A percentile compares a stretch with the other conserved stretches of the same genome.
Evolutionary conservation across 176 grass and related monocot species (phyloP).

Genomic region (Carex scoparia): DNA sequence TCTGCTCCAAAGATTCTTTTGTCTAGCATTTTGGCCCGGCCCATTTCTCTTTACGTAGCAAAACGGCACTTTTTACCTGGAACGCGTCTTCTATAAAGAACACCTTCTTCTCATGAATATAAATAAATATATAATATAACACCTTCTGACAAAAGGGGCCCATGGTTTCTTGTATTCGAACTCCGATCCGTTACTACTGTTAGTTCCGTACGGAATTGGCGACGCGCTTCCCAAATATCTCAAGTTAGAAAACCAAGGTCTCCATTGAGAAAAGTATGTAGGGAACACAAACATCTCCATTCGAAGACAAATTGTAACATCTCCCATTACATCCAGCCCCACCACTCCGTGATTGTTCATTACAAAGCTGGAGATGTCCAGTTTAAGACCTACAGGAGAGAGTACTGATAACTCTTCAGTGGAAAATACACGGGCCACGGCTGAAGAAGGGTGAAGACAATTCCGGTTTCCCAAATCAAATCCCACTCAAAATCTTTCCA

Average conservation of each 20-base stretch:
- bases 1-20: background rate
- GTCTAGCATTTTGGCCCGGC: background rate
- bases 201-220: background rate
- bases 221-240: background rate
- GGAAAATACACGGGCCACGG: background rate
- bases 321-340: background rate
- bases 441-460: background rate
- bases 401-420: background rate
- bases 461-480: background rate
- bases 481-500: background rate
- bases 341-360: background rate
- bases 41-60: background rate
- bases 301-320: background rate
- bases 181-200: background rate
- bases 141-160: background rate
- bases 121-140: too few relatives aligned
- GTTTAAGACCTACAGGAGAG: background rate
- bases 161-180: background rate
- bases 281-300: background rate
- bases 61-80: background rate
- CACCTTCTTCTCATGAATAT: too few relatives aligned
- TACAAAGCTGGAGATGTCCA: background rate
- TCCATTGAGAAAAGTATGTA: background rate
- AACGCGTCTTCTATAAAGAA: background rate
- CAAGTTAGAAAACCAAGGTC: background rate